Evolutionary conservation across 2,329 filamentous ascomycete species (phyloP), one percentile per base, ranked within the genome.

Genomic region (Trichoderma arundinaceum): DNA sequence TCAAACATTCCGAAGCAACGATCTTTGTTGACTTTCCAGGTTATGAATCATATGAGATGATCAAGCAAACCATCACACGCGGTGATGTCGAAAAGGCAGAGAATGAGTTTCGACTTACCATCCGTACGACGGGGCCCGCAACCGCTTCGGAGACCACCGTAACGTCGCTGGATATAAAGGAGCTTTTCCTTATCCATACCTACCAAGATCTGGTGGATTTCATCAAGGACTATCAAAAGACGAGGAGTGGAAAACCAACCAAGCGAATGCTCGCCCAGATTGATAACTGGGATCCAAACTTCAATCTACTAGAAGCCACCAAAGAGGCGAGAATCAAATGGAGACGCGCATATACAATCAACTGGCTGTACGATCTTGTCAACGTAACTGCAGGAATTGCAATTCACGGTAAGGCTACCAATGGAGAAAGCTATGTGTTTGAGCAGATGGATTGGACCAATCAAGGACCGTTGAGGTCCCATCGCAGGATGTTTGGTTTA

Each of bases 361-460:
- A 80, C 66, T 84, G 81, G 82, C 76, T 85, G 0, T 84, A 84
- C 66, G 81, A 84, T 62, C 69, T 85, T 6, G 79, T 84, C 68
- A 84, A 83, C 58, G 32, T 81, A 4, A 82, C 77, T 63, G 80
- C 79, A 0, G 68, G 72, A 4, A 70, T 78, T 64, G 78, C 81
- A 17, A 72, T 80, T 1, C 76, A 81, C 61, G 73, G 72, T 6
- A 79, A 77, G 43, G 76, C 68, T 8, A 65, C 73, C 51, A 75
- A 73, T 53, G 77, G 75, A 3, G 71, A 81, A 66, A 66, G 74
- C 0, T 74, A 75, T 68, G 56, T 53, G 4, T 68, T 76, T 32
- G 78, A 80, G 58, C 68, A 60, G 1, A 75, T 82, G 0, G 77
- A 83, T 68, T 83, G 79, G 80, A 81, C 79, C 35, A 57, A 70